Percentiles rank a stretch among this genome's conserved stretches.
phyloP scores from a whole-genome alignment of 1,284 basidiomycete genomes.

The Peniophora sp. region DNA sequence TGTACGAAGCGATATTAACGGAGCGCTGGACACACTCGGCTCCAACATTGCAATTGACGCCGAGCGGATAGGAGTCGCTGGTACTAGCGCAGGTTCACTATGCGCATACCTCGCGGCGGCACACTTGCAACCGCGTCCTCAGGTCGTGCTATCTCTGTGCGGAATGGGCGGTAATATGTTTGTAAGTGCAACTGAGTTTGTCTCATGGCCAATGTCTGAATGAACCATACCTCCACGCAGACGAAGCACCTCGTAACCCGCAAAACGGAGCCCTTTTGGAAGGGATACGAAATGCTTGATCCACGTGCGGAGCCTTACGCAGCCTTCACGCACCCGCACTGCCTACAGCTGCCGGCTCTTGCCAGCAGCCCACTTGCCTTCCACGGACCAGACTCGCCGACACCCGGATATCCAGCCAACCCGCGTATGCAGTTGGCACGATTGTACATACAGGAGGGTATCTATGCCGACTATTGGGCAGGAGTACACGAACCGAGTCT shows the following conservation, averaged over 20 bases:
- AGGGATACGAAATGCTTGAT: constrained; percentile 31
- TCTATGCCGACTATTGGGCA: constrained; percentile 53
- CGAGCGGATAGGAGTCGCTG: constrained; percentile 41
- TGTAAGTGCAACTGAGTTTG: constrained; percentile 25
- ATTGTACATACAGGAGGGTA: constrained; percentile 52
- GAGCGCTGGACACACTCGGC: constrained; percentile 6
- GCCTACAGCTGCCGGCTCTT: constrained; percentile 18
- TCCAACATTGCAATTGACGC: constrained; percentile 26
- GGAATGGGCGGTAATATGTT: constrained; percentile 56
- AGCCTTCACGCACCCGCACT: constrained; percentile 25
- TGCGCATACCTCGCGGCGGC: constrained; percentile 55
- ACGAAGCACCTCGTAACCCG: constrained; percentile 29
- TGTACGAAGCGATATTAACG: constrained; percentile 24
- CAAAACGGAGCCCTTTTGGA: constrained; percentile 31
- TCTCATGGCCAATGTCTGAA: not conserved
- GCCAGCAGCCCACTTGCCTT: constrained; percentile 43
- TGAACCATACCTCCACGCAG: constrained; percentile 11
- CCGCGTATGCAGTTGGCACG: constrained; percentile 52
- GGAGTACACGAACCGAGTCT: constrained; percentile 47
- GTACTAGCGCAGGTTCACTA: constrained; percentile 55
- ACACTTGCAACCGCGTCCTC: constrained; percentile 42
- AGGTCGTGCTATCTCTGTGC: constrained; percentile 49
- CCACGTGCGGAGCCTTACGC: constrained; percentile 13
- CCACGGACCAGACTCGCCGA: constrained; percentile 32
- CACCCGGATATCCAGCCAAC: constrained; percentile 51